phyloP scores from a whole-genome alignment of 495 filamentous ascomycete genomes.

The Aspergillus ellipticus region DNA sequence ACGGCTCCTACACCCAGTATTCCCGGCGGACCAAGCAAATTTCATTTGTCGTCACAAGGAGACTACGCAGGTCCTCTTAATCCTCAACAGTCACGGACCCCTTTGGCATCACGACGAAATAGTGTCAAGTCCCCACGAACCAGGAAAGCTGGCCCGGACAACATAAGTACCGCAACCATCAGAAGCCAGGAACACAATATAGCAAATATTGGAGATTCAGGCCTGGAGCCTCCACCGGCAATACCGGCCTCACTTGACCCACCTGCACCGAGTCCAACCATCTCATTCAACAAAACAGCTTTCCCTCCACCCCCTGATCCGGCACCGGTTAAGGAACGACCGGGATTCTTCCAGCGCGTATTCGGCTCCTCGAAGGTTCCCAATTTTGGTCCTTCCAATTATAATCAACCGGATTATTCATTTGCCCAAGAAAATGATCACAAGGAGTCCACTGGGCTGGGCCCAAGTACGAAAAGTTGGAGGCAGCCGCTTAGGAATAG shows the following conservation, averaged over 20 bases:
- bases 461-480: constrained; percentile 19
- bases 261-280: constrained; percentile 50
- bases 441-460: constrained; percentile 21
- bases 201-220: constrained; percentile 23
- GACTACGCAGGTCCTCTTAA: constrained; percentile 40
- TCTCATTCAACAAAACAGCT: constrained; percentile 48
- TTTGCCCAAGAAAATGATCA: constrained; percentile 27
- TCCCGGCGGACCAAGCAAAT: constrained; percentile 69
- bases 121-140: constrained; percentile 61
- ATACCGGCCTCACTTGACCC: constrained; percentile 34
- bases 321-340: constrained; percentile 57
- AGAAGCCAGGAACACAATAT: constrained; percentile 29
- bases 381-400: constrained; percentile 21
- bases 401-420: constrained; percentile 14
- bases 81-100: constrained; percentile 44
- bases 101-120: constrained; percentile 49
- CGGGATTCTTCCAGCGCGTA: constrained; percentile 88
- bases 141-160: constrained; percentile 34
- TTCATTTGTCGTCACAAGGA: constrained; percentile 12
- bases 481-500: constrained; percentile 25
- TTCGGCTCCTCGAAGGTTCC: constrained; percentile 63
- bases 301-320: constrained; percentile 33
- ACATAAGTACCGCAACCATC: constrained; percentile 36
- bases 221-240: constrained; percentile 29
- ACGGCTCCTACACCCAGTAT: constrained; percentile 87